These are phyloP conservation scores for Macrolepiota fuliginosa DNA, from an alignment of 768 basidiomycete genomes.

Conservation along the genomic window DNA sequence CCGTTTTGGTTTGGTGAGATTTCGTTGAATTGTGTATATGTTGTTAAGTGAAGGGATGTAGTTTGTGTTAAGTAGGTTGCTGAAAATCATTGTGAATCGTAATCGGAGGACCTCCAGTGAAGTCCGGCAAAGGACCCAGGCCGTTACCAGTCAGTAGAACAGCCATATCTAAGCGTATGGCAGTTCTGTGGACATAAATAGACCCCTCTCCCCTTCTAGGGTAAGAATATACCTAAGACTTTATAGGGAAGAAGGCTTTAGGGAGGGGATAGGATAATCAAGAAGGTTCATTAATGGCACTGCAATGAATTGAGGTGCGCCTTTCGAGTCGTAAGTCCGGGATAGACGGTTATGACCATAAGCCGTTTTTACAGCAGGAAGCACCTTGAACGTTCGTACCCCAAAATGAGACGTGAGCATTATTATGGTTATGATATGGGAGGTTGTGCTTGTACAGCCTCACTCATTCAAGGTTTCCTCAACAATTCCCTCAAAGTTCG, in stretches of 20 bases:
- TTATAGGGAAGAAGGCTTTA: no score
- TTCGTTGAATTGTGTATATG: background rate
- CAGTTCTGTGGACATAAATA: no score
- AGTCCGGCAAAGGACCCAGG: no score
- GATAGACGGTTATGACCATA: background rate
- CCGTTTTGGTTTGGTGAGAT: background rate
- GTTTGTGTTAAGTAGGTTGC: constrained; percentile 5
- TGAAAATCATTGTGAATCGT: background rate
- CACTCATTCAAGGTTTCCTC: background rate
- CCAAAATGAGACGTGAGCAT: background rate
- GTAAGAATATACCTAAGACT: no score
- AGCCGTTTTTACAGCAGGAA: background rate
- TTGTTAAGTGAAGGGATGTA: constrained; percentile 7
- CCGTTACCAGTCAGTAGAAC: no score
- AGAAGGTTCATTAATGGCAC: no score
- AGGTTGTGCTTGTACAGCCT: background rate
- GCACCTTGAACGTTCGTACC: background rate
- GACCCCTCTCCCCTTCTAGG: no score
- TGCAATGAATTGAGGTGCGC: no score
- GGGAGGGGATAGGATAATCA: no score
- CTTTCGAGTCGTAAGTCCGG: no score
- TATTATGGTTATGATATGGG: background rate
- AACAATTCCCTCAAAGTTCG: constrained; percentile 11
- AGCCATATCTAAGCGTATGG: no score
- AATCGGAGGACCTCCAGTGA: no score